These are phyloP conservation scores for Argentina anserina DNA, from an alignment of 306 rosid species.

Conservation along the genomic window DNA sequence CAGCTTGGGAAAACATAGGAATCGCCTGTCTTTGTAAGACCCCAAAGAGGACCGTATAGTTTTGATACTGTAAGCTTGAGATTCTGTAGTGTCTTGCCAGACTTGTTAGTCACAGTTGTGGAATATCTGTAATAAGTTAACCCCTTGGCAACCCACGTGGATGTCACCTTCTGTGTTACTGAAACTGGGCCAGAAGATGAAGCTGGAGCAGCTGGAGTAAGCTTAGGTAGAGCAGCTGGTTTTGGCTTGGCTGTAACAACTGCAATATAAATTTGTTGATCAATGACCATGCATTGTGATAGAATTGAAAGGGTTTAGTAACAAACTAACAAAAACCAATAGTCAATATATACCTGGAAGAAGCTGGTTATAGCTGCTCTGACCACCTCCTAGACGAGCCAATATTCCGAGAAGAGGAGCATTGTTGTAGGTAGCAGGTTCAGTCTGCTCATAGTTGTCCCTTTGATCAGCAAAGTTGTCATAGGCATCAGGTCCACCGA, in stretches of 20 bases:
- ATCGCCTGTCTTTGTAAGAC: conserved; percentile 60
- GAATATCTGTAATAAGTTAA: conserved; percentile 83
- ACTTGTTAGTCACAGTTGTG: conserved; percentile 72
- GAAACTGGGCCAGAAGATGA: conserved; percentile 59
- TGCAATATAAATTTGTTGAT: conserved; percentile 24
- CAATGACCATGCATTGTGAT: not conserved
- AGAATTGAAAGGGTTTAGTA: not conserved
- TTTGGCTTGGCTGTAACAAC: conserved; percentile 53
- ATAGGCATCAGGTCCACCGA: conserved; percentile 98
- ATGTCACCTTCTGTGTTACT: conserved; percentile 60
- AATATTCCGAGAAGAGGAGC: conserved; percentile 91
- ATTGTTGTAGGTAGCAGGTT: conserved; percentile 98
- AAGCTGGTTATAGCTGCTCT: conserved; percentile 69
- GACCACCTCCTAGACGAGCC: conserved; percentile 72
- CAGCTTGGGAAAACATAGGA: conserved; percentile 78
- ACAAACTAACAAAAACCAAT: not conserved
- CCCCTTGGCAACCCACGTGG: conserved; percentile 70
- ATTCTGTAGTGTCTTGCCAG: conserved; percentile 52
- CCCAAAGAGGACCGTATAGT: conserved; percentile 96
- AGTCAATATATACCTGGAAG: conserved; percentile 65
- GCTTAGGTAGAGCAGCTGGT: conserved; percentile 41
- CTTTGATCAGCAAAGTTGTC: conserved; percentile 95
- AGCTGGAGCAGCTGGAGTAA: conserved; percentile 59
- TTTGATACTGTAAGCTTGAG: conserved; percentile 60
- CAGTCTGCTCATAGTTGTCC: conserved; percentile 92